A percentile compares a stretch with the other conserved stretches of the same genome.
phyloP scores from a whole-genome alignment of 2,329 filamentous ascomycete species.

The Fusarium verticillioides region DNA sequence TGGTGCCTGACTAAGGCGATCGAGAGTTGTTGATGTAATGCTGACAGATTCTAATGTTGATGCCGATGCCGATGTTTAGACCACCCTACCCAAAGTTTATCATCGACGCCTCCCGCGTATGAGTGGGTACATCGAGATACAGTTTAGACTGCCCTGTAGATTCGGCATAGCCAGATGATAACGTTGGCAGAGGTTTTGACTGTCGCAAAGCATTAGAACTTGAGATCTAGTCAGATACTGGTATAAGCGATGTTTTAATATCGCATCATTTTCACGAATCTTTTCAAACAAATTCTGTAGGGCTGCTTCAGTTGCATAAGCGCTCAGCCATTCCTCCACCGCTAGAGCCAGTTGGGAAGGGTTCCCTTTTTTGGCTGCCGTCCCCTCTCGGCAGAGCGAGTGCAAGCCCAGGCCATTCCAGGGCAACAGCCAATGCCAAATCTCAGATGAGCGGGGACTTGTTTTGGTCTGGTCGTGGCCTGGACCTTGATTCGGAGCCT shows the following conservation, averaged over 20 bases:
- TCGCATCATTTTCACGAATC: background rate
- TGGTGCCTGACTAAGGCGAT: accelerated
- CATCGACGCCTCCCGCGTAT: background rate
- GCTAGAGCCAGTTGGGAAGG: conserved; percentile 10
- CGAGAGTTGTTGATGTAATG: accelerated
- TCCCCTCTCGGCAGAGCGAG: conserved; percentile 7
- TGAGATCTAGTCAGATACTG: accelerated
- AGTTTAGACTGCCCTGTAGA: background rate
- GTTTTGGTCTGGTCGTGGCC: conserved; percentile 4
- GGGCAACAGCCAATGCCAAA: conserved; percentile 8
- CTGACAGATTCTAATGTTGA: background rate
- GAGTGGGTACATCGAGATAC: background rate
- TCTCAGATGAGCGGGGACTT: conserved; percentile 10
- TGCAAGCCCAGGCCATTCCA: conserved; percentile 17
- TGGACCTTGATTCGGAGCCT: conserved; percentile 17
- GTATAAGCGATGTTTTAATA: accelerated
- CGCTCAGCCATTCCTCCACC: background rate
- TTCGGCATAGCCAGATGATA: accelerated
- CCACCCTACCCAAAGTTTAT: background rate
- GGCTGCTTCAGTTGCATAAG: conserved; percentile 10
- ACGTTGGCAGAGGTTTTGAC: no score
- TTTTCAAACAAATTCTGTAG: background rate
- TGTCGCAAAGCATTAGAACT: accelerated
- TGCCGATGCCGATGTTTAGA: background rate
- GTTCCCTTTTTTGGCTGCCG: background rate